Evolutionary conservation across 495 filamentous ascomycete species (phyloP), one percentile per base, ranked within the genome.

Genomic region (Bacidia rubella): DNA sequence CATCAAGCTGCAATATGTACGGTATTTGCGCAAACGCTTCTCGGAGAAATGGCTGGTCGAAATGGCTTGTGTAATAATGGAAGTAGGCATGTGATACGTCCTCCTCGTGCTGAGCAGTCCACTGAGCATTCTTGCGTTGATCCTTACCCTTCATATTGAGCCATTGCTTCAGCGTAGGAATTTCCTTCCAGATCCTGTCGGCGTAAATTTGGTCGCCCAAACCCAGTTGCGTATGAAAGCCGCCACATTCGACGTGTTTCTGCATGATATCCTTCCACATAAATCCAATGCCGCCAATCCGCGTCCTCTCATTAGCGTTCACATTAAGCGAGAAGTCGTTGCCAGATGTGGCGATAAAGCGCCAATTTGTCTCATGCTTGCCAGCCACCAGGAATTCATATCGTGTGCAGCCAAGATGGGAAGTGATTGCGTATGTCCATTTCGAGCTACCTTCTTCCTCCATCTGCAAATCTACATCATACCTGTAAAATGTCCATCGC

Each of bases 211-310:
- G 93, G 48, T 89, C 87, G 32, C 92, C 92, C 1, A 95, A 72
- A 21, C 88, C 90, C 7, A 98, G 71, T 60, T 98, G 92, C 2
- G 83, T 79, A 61, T 98, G 92, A 67, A 98, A 98, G 10, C 92
- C 92, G 49, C 88, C 88, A 60, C 87, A 93, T 59, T 98, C 92
- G 39, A 85, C 78, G 65, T 98, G 93, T 73, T 95, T 97, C 66
- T 95, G 90, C 66, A 98, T 78, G 26, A 98, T 87, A 61, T 98
- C 92, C 58, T 95, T 95, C 92, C 92, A 98, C 92, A 98, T 94
- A 63, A 86, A 88, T 0, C 88, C 86, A 7, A 89, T 75, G 0
- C 92, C 92, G 22, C 93, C 93, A 1, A 96, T 71, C 45, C 82
- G 83, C 49, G 80, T 74, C 17, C 89, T 79, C 62, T 97, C 92